These are phyloP conservation scores for Candida palmyrensis DNA, from an alignment of 805 yeast species.

Conservation along the genomic window DNA sequence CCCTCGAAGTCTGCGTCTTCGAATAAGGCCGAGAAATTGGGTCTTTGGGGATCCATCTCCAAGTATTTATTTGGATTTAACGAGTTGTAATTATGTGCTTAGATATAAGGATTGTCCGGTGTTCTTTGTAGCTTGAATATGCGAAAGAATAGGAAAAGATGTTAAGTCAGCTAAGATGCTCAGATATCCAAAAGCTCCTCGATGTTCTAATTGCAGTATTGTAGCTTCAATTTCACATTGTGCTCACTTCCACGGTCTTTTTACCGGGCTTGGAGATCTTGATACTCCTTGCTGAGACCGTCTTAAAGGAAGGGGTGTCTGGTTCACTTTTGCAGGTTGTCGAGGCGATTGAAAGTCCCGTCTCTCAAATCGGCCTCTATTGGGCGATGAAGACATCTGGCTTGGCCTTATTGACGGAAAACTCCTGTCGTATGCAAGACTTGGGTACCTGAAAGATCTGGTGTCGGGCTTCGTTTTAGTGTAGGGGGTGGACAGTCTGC, in stretches of 20 bases:
- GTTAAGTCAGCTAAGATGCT: too few species aligned
- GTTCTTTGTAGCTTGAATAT: too few species aligned
- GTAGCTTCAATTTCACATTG: slow-evolving; percentile 4
- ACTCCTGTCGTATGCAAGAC: slow-evolving; percentile 2
- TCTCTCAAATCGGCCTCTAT: background rate
- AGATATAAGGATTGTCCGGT: too few species aligned
- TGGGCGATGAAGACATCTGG: slow-evolving; percentile 1
- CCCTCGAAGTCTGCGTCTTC: slow-evolving; percentile 13
- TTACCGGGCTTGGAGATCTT: slow-evolving; percentile 10
- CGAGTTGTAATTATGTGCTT: slow-evolving; percentile 23
- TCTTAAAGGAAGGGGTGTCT: slow-evolving; percentile 2
- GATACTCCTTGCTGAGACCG: background rate
- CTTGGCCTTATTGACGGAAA: slow-evolving; percentile 1
- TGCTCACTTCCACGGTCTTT: slow-evolving; percentile 3
- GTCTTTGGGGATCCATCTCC: slow-evolving; percentile 26
- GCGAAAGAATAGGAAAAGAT: too few species aligned
- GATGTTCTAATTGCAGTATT: too few species aligned
- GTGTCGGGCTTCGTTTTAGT: too few species aligned
- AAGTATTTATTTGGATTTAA: slow-evolving; percentile 39
- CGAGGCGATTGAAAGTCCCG: slow-evolving; percentile 4
- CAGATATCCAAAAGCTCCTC: too few species aligned
- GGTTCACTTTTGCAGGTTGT: background rate
- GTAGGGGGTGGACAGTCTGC: too few species aligned
- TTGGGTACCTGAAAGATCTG: too few species aligned
- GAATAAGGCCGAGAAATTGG: slow-evolving; percentile 24